Evolutionary conservation across 2,329 filamentous ascomycete genomes (phyloP).

Genomic region (Fusarium verticillioides): DNA sequence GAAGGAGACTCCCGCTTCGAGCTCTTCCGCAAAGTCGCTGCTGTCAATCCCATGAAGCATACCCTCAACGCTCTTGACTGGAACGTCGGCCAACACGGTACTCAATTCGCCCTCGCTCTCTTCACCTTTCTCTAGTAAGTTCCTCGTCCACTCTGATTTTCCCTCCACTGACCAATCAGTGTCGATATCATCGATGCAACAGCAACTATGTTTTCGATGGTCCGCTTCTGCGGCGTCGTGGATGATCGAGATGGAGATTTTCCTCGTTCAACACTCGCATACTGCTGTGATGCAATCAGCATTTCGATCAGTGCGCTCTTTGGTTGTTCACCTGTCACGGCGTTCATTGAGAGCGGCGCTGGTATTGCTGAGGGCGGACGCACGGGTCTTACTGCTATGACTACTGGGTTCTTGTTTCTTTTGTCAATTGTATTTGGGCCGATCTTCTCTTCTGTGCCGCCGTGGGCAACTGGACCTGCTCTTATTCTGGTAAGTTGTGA

Average conservation of each 20-base stretch:
- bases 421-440: conserved; percentile 76
- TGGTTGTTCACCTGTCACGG: conserved; percentile 74
- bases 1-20: conserved; percentile 75
- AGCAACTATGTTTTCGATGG: conserved; percentile 78
- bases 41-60: conserved; percentile 77
- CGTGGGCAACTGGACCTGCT: conserved; percentile 81
- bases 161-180: neutral
- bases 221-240: conserved; percentile 72
- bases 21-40: conserved; percentile 83
- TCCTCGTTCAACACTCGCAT: conserved; percentile 80
- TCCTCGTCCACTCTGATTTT: accelerated
- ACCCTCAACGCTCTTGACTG: conserved; percentile 76
- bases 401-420: conserved; percentile 73
- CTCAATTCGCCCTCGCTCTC: conserved; percentile 78
- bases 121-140: conserved; percentile 73
- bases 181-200: conserved; percentile 80
- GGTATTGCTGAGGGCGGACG: conserved; percentile 77
- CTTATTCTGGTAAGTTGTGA: conserved; percentile 65
- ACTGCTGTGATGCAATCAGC: conserved; percentile 71
- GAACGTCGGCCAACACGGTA: conserved; percentile 71
- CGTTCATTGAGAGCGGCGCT: conserved; percentile 76
- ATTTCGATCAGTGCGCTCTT: conserved; percentile 75
- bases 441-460: conserved; percentile 76
- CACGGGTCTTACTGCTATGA: conserved; percentile 74
- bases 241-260: conserved; percentile 75